Conservation (phyloP, 129 eudicot species). For the Flaveria trinervia region DNA sequence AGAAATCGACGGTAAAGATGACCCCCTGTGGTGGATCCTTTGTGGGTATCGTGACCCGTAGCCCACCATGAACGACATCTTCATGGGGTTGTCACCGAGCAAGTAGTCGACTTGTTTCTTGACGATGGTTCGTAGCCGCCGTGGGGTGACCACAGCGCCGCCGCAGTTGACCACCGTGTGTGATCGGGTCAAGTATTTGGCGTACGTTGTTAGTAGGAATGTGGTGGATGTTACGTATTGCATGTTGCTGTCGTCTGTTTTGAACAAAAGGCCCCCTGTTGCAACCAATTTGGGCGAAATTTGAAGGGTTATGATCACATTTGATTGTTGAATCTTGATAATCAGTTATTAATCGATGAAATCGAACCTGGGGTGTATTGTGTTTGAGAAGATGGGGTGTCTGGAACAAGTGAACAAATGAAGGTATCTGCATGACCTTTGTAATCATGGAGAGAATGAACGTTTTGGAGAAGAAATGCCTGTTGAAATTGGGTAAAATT, state of each 20-base stretch:
- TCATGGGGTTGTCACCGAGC: constrained; percentile 48
- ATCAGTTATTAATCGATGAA: background rate
- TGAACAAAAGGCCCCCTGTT: constrained; percentile 57
- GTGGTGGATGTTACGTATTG: constrained; percentile 46
- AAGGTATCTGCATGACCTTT: constrained; percentile 89
- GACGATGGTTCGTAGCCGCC: constrained; percentile 42
- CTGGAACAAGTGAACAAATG: constrained; percentile 91
- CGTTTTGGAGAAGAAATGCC: constrained; percentile 90
- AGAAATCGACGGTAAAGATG: constrained; percentile 47
- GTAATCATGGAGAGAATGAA: constrained; percentile 82
- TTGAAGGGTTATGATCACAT: too few species aligned
- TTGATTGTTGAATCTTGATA: too few species aligned
- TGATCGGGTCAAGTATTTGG: constrained; percentile 29
- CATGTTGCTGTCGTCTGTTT: constrained; percentile 37
- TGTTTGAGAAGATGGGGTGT: constrained; percentile 55
- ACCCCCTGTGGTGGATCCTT: constrained; percentile 52
- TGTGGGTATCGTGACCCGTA: constrained; percentile 51
- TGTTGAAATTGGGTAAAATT: constrained; percentile 22
- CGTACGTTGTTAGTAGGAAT: constrained; percentile 49
- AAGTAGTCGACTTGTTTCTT: constrained; percentile 54
- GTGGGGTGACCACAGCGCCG: constrained; percentile 41
- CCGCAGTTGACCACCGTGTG: constrained; percentile 44
- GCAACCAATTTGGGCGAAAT: background rate
- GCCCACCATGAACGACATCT: constrained; percentile 71
- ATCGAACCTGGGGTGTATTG: constrained; percentile 77